Conservation (phyloP, 2,329 filamentous ascomycete genomes). For the Hymenoscyphus repandus region DNA sequence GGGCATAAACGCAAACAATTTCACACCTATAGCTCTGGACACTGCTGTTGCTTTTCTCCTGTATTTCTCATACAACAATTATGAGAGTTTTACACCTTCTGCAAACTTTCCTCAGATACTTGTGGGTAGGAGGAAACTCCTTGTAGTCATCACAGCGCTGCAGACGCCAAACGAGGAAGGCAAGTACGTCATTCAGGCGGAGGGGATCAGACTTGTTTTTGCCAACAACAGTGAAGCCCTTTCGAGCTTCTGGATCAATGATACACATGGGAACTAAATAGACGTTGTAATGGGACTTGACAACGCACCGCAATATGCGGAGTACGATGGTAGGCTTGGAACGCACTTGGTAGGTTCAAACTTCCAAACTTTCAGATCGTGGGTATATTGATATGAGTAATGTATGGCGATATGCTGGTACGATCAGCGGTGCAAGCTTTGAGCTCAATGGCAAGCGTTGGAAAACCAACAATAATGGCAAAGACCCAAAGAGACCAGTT, state of each 20-base stretch:
- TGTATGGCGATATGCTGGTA: conserved; percentile 71
- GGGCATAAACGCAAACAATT: too few species aligned
- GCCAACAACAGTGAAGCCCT: conserved; percentile 68
- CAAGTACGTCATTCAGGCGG: conserved; percentile 66
- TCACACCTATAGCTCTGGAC: too few species aligned
- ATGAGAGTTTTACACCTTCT: not conserved
- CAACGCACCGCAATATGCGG: conserved; percentile 56
- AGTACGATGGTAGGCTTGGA: conserved; percentile 46
- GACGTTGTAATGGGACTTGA: conserved; percentile 70
- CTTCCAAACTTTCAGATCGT: too few species aligned
- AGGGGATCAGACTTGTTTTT: conserved; percentile 60
- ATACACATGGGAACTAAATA: conserved; percentile 59
- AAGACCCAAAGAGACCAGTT: conserved; percentile 53
- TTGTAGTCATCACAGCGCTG: conserved; percentile 6
- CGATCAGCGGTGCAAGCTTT: conserved; percentile 69
- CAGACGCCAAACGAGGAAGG: conserved; percentile 47
- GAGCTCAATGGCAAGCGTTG: conserved; percentile 49
- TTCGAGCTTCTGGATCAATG: conserved; percentile 61
- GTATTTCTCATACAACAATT: too few species aligned
- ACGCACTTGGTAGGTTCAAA: not conserved
- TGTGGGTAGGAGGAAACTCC: not conserved
- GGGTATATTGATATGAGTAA: conserved; percentile 15
- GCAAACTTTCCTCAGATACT: not conserved
- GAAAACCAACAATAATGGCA: conserved; percentile 46
- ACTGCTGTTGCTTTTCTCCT: too few species aligned